Base-by-base conservation (phyloP, 179 eudicot genomes). In the Corrigiola litoralis region DNA sequence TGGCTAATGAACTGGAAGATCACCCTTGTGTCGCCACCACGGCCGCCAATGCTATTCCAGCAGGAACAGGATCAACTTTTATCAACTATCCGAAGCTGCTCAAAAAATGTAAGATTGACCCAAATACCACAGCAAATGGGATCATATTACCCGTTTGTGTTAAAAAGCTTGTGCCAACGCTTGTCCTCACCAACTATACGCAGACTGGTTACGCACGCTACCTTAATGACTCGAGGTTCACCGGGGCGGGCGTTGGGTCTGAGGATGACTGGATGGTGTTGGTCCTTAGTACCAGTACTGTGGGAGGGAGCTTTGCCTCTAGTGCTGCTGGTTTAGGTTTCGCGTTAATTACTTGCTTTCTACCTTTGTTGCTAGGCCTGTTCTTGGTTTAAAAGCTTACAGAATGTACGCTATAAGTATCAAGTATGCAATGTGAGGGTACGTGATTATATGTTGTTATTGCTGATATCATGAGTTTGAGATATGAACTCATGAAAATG, bases 231-330 rank as follows among this genome's bases (percentile, higher is more conserved):
- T 72, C 90, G 0, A 77, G 66, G 74, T 89, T 54, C 61, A 83
- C 84, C 0, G 88, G 87, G 2, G 90, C 53, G 0, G 96, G 96
- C 0, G 17, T 87, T 1, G 90, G 90, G 5, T 78, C 82, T 0
- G 86, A 87, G 59, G 89, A 87, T 3, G 83, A 87, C 53, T 89
- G 96, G 94, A 85, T 84, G 69, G 90, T 89, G 6, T 68, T 87
- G 9, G 81, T 89, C 4, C 55, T 89, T 82, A 64, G 82, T 2
- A 87, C 96, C 0, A 72, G 45, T 41, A 66, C 79, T 0, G 71
- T 65, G 0, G 79, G 63, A 3, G 90, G 96, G 16, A 87, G 81
- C 64, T 79, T 87, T 44, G 74, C 79, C 13, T 69, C 76, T 52
- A 69, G 28, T 28, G 83, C 70, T 44, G 63, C 49, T 49, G 47